phyloP scores from a whole-genome alignment of 1,284 basidiomycete genomes.

The Malassezia equina region DNA sequence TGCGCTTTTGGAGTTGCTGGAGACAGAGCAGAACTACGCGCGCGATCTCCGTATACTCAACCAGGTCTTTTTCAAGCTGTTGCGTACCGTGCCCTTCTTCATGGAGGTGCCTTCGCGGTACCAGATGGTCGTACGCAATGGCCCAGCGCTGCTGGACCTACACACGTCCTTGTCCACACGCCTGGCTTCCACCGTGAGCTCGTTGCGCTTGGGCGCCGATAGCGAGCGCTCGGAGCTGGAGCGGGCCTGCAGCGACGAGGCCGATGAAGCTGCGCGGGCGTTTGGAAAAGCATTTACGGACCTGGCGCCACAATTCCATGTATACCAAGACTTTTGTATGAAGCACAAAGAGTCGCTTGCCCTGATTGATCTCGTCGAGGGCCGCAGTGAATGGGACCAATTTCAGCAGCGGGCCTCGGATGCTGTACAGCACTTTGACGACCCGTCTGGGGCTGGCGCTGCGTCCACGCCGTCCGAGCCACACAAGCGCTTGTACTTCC shows the following conservation, averaged over 20 bases:
- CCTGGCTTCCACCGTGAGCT: neutral
- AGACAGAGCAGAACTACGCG: conserved; percentile 43
- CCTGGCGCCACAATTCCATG: conserved; percentile 24
- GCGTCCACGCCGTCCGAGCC: conserved; percentile 3
- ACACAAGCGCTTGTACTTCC: conserved; percentile 33
- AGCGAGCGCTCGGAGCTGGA: neutral
- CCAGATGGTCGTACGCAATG: conserved; percentile 36
- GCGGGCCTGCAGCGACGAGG: conserved; percentile 19
- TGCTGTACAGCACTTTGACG: conserved; percentile 5
- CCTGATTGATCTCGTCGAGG: conserved; percentile 39
- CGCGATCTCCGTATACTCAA: conserved; percentile 40
- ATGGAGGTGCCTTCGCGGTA: conserved; percentile 29
- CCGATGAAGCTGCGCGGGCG: conserved; percentile 25
- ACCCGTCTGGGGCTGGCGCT: conserved; percentile 12
- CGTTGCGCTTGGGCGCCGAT: neutral
- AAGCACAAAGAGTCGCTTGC: conserved; percentile 41
- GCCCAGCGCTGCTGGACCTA: conserved; percentile 28
- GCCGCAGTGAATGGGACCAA: conserved; percentile 39
- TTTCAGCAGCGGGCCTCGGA: conserved; percentile 38
- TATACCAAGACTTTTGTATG: conserved; percentile 43
- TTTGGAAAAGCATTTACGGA: conserved; percentile 25
- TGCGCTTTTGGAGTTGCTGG: conserved; percentile 38
- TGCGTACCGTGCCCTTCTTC: conserved; percentile 39
- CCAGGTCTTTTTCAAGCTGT: conserved; percentile 39
- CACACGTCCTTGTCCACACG: conserved; percentile 29